Conservation (phyloP, 1,284 basidiomycete species). For the Apiotrichum laibachii region DNA sequence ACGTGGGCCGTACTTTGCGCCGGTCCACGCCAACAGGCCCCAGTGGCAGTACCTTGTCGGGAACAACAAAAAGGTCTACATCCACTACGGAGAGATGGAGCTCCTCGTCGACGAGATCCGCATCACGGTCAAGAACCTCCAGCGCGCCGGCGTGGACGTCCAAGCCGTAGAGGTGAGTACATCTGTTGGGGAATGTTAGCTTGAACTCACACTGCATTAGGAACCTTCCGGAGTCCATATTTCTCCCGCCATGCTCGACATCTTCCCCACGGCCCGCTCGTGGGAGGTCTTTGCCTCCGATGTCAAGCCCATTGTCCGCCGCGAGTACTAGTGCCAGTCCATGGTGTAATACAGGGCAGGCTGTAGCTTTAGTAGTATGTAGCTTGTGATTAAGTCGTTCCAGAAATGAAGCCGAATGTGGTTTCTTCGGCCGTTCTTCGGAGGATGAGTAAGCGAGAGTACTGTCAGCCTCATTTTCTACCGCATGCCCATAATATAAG, state of each 20-base stretch:
- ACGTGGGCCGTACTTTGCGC: conserved; percentile 11
- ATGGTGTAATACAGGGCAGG: too few relatives aligned
- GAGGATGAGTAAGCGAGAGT: too few relatives aligned
- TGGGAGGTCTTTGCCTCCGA: conserved; percentile 1
- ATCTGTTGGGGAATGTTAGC: too few relatives aligned
- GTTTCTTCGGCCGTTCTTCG: too few relatives aligned
- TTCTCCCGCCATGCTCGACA: neutral
- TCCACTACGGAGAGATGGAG: conserved; percentile 14
- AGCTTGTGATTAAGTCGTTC: too few relatives aligned
- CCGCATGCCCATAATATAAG: too few relatives aligned
- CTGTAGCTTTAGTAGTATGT: too few relatives aligned
- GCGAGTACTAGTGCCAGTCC: too few relatives aligned
- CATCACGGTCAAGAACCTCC: conserved; percentile 7
- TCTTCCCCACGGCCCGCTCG: conserved; percentile 1
- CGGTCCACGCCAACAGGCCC: neutral
- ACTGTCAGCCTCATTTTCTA: too few relatives aligned
- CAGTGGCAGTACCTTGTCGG: conserved; percentile 9
- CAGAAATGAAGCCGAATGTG: too few relatives aligned
- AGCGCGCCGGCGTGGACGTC: conserved; percentile 11
- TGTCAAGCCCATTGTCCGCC: neutral
- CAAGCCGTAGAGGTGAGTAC: conserved; percentile 2
- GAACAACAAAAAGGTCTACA: conserved; percentile 7
- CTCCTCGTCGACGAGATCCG: conserved; percentile 18
- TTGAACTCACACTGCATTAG: too few relatives aligned
- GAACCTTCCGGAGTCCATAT: neutral